Evolutionary conservation across 2,329 filamentous ascomycete species (phyloP).

Genomic region (Colletotrichum horii): DNA sequence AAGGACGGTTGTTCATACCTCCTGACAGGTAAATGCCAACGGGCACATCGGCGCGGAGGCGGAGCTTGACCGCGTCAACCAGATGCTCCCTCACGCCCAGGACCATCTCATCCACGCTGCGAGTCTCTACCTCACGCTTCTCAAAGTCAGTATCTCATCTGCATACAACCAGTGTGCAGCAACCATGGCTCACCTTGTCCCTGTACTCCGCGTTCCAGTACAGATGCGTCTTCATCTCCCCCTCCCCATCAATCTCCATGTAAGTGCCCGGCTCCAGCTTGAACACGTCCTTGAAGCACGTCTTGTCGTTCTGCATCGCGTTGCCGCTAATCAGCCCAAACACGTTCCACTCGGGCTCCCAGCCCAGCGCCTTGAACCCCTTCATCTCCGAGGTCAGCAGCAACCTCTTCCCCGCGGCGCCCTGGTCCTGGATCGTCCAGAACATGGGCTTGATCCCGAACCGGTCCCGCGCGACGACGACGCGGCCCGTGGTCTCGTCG

Average conservation of each 20-base stretch:
- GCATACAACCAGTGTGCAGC: no score
- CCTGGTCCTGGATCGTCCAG: slow-evolving; percentile 42
- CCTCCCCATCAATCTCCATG: slow-evolving; percentile 40
- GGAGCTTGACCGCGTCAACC: slow-evolving; percentile 55
- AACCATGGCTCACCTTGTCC: slow-evolving; percentile 48
- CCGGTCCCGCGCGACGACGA: slow-evolving; percentile 57
- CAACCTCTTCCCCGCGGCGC: slow-evolving; percentile 38
- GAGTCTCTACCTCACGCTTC: slow-evolving; percentile 40
- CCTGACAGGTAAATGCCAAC: slow-evolving; percentile 62
- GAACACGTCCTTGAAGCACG: slow-evolving; percentile 51
- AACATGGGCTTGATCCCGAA: slow-evolving; percentile 64
- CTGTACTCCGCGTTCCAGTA: slow-evolving; percentile 61
- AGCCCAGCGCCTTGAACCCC: slow-evolving; percentile 54
- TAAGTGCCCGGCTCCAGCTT: slow-evolving; percentile 50
- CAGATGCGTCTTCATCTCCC: slow-evolving; percentile 38
- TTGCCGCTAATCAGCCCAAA: slow-evolving; percentile 44
- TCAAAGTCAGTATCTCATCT: neutral
- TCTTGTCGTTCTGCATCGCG: slow-evolving; percentile 50
- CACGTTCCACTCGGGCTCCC: slow-evolving; percentile 60
- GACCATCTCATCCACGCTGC: slow-evolving; percentile 56
- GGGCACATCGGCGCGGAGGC: slow-evolving; percentile 62
- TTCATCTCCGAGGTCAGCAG: slow-evolving; percentile 60
- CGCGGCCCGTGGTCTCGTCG: slow-evolving; percentile 43
- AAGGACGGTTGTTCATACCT: slow-evolving; percentile 47
- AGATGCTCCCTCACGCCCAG: slow-evolving; percentile 52